Percentiles rank a stretch among this genome's conserved stretches.
These are phyloP conservation scores for Quillaja saponaria DNA, from an alignment of 306 rosid species.

Conservation along the genomic window DNA sequence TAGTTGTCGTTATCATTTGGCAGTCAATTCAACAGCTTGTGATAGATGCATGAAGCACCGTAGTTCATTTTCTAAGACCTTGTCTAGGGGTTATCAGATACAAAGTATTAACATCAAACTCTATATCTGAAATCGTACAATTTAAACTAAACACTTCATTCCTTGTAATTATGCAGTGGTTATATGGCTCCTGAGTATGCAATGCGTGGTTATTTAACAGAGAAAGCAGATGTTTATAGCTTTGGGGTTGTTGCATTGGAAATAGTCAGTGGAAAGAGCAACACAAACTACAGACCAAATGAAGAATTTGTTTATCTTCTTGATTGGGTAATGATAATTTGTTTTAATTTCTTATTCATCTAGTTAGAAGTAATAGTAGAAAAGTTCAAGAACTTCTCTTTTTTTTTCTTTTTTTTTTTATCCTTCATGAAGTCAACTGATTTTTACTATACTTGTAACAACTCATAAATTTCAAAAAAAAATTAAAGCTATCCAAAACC, in stretches of 20 bases:
- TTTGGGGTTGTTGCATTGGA: conserved; percentile 91
- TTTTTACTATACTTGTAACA: not conserved
- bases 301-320: conserved; percentile 92
- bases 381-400: not conserved
- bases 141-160: too few species aligned
- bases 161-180: conserved; percentile 62
- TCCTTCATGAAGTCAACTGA: not conserved
- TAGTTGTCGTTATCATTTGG: too few species aligned
- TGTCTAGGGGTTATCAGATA: too few species aligned
- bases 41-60: not conserved
- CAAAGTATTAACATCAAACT: too few species aligned
- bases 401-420: too few species aligned
- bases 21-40: too few species aligned
- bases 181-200: conserved; percentile 99
- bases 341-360: not conserved
- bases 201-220: conserved; percentile 86
- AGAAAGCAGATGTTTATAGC: conserved; percentile 89
- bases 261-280: conserved; percentile 88
- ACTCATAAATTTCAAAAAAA: not conserved
- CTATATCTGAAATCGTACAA: too few species aligned
- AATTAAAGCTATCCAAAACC: not conserved
- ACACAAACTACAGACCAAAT: conserved; percentile 77
- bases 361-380: not conserved
- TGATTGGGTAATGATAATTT: conserved; percentile 70
- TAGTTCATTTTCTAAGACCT: not conserved